phyloP scores from a whole-genome alignment of 306 rosid species.

The Citrullus colocynthis region DNA sequence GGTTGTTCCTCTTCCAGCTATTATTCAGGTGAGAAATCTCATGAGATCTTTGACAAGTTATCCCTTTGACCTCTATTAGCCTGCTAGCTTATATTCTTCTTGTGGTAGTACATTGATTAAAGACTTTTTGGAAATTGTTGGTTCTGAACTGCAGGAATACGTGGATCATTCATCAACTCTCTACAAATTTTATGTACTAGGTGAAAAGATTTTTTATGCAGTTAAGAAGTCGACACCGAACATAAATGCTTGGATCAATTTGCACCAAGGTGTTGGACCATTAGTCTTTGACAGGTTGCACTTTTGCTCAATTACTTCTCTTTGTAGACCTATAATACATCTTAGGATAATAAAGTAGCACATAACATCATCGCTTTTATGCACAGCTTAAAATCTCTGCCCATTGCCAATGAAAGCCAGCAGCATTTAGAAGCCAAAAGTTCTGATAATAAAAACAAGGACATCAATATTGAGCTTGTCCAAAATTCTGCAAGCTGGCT shows the following conservation, averaged over 20 bases:
- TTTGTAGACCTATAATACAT: not conserved
- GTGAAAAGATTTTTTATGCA: slow-evolving; percentile 66
- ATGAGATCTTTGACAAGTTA: not conserved
- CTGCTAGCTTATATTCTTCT: not conserved
- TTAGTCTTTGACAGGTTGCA: slow-evolving; percentile 54
- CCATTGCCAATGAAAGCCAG: slow-evolving; percentile 22
- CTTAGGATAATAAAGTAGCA: not conserved
- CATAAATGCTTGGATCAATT: slow-evolving; percentile 35
- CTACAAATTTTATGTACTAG: slow-evolving; percentile 75
- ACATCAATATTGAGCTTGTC: slow-evolving; percentile 46
- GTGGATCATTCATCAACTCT: slow-evolving; percentile 83
- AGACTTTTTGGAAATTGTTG: not conserved
- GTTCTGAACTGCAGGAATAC: slow-evolving; percentile 47
- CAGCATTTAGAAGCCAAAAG: slow-evolving; percentile 12
- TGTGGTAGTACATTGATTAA: not conserved
- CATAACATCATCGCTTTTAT: not conserved
- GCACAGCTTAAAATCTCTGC: slow-evolving; percentile 61
- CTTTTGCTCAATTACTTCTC: not conserved
- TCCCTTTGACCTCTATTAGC: not conserved
- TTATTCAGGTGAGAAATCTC: slow-evolving; percentile 45
- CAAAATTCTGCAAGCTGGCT: slow-evolving; percentile 65
- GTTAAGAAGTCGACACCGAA: slow-evolving; percentile 78
- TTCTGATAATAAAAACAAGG: slow-evolving; percentile 12
- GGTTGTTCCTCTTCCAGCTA: slow-evolving; percentile 78
- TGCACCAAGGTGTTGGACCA: slow-evolving; percentile 39